A percentile compares a stretch with the other conserved stretches of the same genome.
phyloP scores from a whole-genome alignment of 371 early-diverging fungal genomes.

The Mucor velutinosus region DNA sequence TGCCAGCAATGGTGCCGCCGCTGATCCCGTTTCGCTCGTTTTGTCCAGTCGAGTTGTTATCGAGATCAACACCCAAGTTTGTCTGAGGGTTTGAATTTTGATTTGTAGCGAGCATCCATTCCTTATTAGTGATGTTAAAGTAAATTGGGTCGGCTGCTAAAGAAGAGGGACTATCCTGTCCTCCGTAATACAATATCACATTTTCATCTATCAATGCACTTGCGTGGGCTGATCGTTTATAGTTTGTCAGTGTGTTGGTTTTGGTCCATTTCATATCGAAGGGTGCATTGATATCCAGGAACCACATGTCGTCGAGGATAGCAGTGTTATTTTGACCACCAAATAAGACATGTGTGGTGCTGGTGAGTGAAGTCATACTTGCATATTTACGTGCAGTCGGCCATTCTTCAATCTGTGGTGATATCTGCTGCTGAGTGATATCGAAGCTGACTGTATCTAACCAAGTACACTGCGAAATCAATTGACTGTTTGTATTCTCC shows the following conservation, averaged over 20 bases:
- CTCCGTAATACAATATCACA: slow-evolving; percentile 18
- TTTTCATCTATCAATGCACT: slow-evolving; percentile 7
- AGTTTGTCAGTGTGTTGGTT: not conserved
- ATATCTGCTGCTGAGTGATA: not conserved
- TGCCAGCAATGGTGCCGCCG: slow-evolving; percentile 41
- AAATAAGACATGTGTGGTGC: slow-evolving; percentile 11
- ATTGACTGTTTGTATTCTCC: not conserved
- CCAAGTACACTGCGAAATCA: slow-evolving; percentile 9
- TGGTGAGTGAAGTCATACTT: slow-evolving; percentile 8
- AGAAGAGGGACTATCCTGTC: not conserved
- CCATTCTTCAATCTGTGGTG: not conserved
- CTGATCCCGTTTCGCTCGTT: slow-evolving; percentile 14
- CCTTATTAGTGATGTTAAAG: slow-evolving; percentile 10
- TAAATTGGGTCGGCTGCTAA: slow-evolving; percentile 11
- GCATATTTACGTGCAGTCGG: slow-evolving; percentile 23
- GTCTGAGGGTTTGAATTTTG: not conserved
- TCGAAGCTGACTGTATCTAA: slow-evolving; percentile 10
- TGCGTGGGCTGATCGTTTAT: slow-evolving; percentile 21
- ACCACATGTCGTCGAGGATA: slow-evolving; percentile 26
- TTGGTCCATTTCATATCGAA: slow-evolving; percentile 18
- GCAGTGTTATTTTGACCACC: slow-evolving; percentile 18
- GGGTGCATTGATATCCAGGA: slow-evolving; percentile 9
- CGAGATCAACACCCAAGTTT: not conserved
- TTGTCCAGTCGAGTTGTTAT: not conserved
- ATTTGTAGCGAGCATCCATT: slow-evolving; percentile 7